Percentiles rank a stretch among this genome's conserved stretches.
Evolutionary conservation across 495 filamentous ascomycete genomes (phyloP).

Genomic region (Hypoxylon trugodes): DNA sequence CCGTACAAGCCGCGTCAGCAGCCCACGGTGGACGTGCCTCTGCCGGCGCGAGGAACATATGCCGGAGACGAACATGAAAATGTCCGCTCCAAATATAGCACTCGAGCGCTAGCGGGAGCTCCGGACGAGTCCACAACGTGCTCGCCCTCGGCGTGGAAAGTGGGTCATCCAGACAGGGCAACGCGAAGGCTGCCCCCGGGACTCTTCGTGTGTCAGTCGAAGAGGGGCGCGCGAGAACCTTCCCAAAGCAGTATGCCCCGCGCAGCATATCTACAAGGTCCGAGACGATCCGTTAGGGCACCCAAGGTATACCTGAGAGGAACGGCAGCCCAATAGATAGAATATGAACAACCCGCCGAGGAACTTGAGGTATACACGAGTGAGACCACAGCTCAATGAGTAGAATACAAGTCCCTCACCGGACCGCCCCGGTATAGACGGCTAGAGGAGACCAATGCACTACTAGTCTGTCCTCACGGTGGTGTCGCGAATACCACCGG

Average conservation of each 20-base stretch:
- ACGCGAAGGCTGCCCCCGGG: not conserved
- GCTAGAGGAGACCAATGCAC: not conserved
- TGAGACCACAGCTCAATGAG: too few relatives aligned
- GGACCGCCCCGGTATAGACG: too few relatives aligned
- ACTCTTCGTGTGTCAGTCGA: not conserved
- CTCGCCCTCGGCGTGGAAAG: not conserved
- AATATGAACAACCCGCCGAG: too few relatives aligned
- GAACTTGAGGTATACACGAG: too few relatives aligned
- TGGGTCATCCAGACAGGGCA: not conserved
- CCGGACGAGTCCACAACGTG: not conserved
- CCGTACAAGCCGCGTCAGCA: not conserved
- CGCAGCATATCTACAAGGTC: too few relatives aligned
- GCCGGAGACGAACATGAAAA: not conserved
- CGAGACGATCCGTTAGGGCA: too few relatives aligned
- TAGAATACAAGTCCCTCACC: too few relatives aligned
- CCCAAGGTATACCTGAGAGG: too few relatives aligned
- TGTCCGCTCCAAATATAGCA: not conserved
- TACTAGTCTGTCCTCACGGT: too few relatives aligned
- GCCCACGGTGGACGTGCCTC: not conserved
- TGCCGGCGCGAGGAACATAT: not conserved
- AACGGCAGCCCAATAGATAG: too few relatives aligned
- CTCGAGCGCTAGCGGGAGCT: not conserved
- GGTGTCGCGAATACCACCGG: too few relatives aligned
- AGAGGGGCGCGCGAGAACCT: not conserved
- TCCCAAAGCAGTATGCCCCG: too few relatives aligned